Base-by-base conservation (phyloP, 805 yeast species). In the Candida incommunis region DNA sequence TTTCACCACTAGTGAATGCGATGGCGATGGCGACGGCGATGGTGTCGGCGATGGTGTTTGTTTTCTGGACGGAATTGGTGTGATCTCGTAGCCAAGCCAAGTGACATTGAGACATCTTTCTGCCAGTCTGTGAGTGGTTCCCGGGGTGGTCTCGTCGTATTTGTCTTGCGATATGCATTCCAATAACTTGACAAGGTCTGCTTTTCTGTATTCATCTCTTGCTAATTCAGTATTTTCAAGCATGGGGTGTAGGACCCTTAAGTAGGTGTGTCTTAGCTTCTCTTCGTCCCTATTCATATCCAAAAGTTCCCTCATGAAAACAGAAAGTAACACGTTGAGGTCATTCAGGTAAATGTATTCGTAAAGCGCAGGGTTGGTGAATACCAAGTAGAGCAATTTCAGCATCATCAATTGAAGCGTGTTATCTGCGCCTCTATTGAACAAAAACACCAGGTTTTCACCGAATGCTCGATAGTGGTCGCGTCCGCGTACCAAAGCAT, bases 281-380 rank as follows among this genome's bases (percentile, higher is more conserved):
- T 72, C 80, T 31, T 75, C 74, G 20, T 73, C 74, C 11, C 69
- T 71, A 44, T 62, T 68, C 35, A 85, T 61, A 54, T 88, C 78
- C 51, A 74, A 73, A 45, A 90, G 66, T 57, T 88, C 95, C 44
- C 97, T 66, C 1, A 88, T 69, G 44, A 88, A 68, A 7, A 88
- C 87, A 55, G 86, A 95, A 13, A 82, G 78, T 46, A 88, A 71
- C 4, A 88, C 94, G 53, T 81, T 79, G 47, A 88, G 63, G 58
- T 88, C 97, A 54, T 88, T 88, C 49, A 84, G 67, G 57, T 88
- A 88, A 42, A 86, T 75, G 53, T 80, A 69, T 47, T 80, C 82
- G 44, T 74, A 67, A 0, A 94, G 80, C 29, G 64, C 63, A 3
- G 78, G 68, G 3, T 78, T 74, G 2, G 88, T 78, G 61, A 88